Evolutionary conservation across 177 flowering plant species (phyloP), one percentile per base, ranked within the genome.

Genomic region (Vitis hybrid): DNA sequence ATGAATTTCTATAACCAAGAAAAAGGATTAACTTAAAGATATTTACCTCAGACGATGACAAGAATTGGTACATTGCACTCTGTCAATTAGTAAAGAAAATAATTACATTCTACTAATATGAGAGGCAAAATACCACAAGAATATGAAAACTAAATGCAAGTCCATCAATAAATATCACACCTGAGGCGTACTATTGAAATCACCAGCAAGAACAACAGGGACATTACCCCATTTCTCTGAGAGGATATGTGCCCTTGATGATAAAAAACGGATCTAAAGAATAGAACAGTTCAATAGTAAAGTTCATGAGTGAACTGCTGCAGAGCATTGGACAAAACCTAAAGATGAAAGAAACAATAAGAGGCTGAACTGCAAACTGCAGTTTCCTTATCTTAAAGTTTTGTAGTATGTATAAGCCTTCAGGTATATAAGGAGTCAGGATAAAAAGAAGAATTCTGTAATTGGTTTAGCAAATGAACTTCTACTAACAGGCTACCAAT

Each of bases 151-250:
- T 30, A 52, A 21, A 45, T 58, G 50, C 2, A 48, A 10, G 18
- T 49, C 48, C 23, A 60, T 12, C 39, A 17, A 69, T 45, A 58
- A 65, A 60, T 32, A 74, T 18, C 61, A 11, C 8, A 87, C 91
- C 85, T 85, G 83, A 64, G 91, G 91, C 61, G 88, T 85, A 72
- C 78, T 61, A 58, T 87, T 87, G 76, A 82, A 85, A 76, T 87
- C 91, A 60, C 91, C 91, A 59, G 76, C 82, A 71, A 84, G 84
- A 23, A 87, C 74, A 70, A 87, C 64, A 26, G 88, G 91, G 32
- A 74, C 61, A 74, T 75, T 72, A 10, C 86, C 87, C 88, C 89
- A 87, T 78, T 76, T 80, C 21, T 78, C 70, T 51, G 89, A 78
- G 30, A 87, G 85, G 11, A 63, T 26, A 19, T 80, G 79, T 51